Evolutionary conservation across 148 eudicot genomes (phyloP), one percentile per base, ranked within the genome.

Genomic region (Linanthus parryae): DNA sequence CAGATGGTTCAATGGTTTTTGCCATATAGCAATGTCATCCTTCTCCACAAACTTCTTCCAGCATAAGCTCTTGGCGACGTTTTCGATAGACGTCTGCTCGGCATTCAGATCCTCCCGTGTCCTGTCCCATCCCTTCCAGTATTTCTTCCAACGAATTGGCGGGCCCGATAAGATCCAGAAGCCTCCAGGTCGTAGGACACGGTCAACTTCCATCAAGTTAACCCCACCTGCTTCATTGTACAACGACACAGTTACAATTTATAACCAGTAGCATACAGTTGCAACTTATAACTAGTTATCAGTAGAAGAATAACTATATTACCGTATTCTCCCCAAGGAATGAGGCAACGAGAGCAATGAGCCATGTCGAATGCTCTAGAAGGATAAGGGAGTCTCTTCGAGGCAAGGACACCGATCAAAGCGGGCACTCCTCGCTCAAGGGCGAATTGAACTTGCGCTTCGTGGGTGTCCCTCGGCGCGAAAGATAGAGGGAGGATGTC

Each of bases 271-370:
- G n/a, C n/a, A n/a, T n/a, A n/a, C n/a, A n/a, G n/a, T n/a, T n/a
- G n/a, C n/a, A n/a, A n/a, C n/a, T n/a, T n/a, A n/a, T n/a, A n/a
- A n/a, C n/a, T n/a, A n/a, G n/a, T n/a, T n/a, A n/a, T n/a, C n/a
- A n/a, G n/a, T n/a, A n/a, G n/a, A n/a, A n/a, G n/a, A n/a, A 30
- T 2, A 16, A 43, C 12, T 6, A 45, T 6, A 10, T 10, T 81
- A 83, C 88, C 95, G 25, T 70, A 55, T 68, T 79, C 70, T 40
- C 76, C 80, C 95, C 95, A 85, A 8, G 95, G 95, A 42, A 85
- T 82, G 65, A 85, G 85, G 56, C 95, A 85, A 45, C 95, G 95
- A 28, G 95, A 85, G 60, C 95, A 85, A 61, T 85, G 95, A 59
- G 95, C 95, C 87, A 82, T 77, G 59, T 86, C 90, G 27, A 82